These are phyloP conservation scores for Asterionellopsis glacialis DNA, from an alignment of 108 stramenopile species.

Conservation along the genomic window DNA sequence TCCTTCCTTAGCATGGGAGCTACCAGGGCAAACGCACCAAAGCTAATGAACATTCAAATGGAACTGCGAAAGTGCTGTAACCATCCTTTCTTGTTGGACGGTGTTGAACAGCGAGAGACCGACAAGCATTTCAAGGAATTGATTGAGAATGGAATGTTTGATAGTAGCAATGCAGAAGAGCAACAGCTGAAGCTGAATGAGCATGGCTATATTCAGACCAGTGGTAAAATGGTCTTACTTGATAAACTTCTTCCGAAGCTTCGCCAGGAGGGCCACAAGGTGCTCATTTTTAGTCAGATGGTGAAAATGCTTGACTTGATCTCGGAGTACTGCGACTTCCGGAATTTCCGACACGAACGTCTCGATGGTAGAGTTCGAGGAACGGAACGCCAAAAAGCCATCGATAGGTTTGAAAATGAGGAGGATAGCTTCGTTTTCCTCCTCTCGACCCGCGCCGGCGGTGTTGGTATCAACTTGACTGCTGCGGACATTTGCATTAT, in stretches of 20 bases:
- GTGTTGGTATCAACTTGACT: conserved; percentile 99
- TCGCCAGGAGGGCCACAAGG: conserved; percentile 93
- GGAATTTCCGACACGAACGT: conserved; percentile 85
- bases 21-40: conserved; percentile 61
- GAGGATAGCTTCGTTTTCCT: conserved; percentile 85
- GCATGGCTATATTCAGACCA: conserved; percentile 78
- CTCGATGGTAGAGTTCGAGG: conserved; percentile 89
- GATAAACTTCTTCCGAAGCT: conserved; percentile 99
- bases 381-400: conserved; percentile 95
- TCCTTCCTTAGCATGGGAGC: conserved; percentile 89
- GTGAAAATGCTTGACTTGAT: conserved; percentile 95
- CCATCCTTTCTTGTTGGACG: conserved; percentile 95
- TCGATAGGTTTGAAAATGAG: conserved; percentile 94
- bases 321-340: conserved; percentile 88
- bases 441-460: conserved; percentile 76
- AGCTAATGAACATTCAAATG: conserved; percentile 99
- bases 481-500: conserved; percentile 89
- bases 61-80: conserved; percentile 99
- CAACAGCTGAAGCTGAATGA: conserved; percentile 73
- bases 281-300: conserved; percentile 95
- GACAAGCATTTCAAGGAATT: conserved; percentile 79
- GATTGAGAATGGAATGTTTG: conserved; percentile 51
- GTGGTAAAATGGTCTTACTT: conserved; percentile 98
- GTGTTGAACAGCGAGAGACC: conserved; percentile 91
- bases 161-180: conserved; percentile 71